These are phyloP conservation scores for Pythium phragmiticola DNA, from an alignment of 352 stramenopile species.

Conservation along the genomic window DNA sequence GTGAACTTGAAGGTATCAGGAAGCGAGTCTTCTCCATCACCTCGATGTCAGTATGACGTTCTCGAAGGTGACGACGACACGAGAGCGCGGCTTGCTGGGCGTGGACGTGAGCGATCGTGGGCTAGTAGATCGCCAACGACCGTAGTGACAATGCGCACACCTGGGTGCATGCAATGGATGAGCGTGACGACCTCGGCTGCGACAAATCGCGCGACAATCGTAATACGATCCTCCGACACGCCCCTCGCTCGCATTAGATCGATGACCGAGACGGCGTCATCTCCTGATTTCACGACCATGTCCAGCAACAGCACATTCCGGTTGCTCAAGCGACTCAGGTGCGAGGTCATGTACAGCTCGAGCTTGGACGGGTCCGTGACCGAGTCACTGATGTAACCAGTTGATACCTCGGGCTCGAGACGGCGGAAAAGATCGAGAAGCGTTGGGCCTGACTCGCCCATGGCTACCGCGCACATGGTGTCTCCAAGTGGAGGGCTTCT, in stretches of 20 bases:
- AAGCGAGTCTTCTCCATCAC: too few relatives aligned
- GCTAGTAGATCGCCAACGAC: neutral
- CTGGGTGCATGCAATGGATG: neutral
- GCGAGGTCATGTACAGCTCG: conserved; percentile 5
- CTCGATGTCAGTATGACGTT: too few relatives aligned
- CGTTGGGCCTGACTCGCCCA: conserved; percentile 1
- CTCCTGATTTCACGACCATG: neutral
- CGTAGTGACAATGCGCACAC: neutral
- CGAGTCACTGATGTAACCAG: conserved; percentile 33
- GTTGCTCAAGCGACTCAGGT: too few relatives aligned
- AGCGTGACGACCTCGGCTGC: neutral
- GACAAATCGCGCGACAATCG: neutral
- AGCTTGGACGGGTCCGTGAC: conserved; percentile 30
- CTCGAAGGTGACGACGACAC: too few relatives aligned
- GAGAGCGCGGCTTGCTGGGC: too few relatives aligned
- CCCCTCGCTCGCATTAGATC: neutral
- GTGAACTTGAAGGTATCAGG: too few relatives aligned
- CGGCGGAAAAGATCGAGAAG: conserved; percentile 24
- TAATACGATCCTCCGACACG: neutral
- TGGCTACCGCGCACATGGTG: conserved; percentile 16
- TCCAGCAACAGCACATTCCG: conserved; percentile 4
- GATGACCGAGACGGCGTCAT: neutral
- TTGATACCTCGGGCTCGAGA: conserved; percentile 16
- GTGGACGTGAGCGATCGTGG: too few relatives aligned
- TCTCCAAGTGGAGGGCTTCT: neutral